These are phyloP conservation scores for Agaricus sinodeliciosus DNA, from an alignment of 768 basidiomycete genomes.

Conservation along the genomic window DNA sequence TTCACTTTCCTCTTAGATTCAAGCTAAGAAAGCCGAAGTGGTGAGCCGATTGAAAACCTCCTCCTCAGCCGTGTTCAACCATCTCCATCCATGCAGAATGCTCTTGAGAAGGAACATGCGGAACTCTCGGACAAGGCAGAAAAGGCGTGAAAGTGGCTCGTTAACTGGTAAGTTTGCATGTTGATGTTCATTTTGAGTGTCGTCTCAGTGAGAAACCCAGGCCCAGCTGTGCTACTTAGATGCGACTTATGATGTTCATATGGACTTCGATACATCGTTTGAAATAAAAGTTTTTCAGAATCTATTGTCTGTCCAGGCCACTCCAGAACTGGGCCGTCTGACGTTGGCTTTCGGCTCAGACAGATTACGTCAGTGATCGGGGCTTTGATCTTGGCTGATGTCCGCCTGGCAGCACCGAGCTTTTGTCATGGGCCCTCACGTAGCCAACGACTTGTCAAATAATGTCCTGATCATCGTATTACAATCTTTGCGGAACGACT, in stretches of 20 bases:
- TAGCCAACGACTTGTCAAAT: conserved; percentile 18
- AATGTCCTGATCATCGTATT: conserved; percentile 31
- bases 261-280: not conserved
- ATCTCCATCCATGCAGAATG: conserved; percentile 15
- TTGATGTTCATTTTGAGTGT: not conserved
- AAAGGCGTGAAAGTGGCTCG: not conserved
- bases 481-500: conserved; percentile 26
- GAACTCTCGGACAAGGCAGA: conserved; percentile 18
- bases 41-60: conserved; percentile 15
- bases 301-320: not conserved
- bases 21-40: conserved; percentile 27
- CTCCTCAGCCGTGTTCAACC: not conserved
- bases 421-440: not conserved
- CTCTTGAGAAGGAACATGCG: conserved; percentile 19
- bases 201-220: not conserved
- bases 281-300: not conserved
- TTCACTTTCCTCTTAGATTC: conserved; percentile 20
- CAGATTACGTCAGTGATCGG: conserved; percentile 5
- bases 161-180: not conserved
- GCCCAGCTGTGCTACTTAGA: not conserved
- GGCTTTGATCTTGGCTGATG: not conserved
- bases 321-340: not conserved
- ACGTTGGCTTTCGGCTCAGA: not conserved
- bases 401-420: not conserved
- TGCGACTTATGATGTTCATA: not conserved